Base-by-base conservation (phyloP, 257 asterid species). In the Solanum lignicaule region DNA sequence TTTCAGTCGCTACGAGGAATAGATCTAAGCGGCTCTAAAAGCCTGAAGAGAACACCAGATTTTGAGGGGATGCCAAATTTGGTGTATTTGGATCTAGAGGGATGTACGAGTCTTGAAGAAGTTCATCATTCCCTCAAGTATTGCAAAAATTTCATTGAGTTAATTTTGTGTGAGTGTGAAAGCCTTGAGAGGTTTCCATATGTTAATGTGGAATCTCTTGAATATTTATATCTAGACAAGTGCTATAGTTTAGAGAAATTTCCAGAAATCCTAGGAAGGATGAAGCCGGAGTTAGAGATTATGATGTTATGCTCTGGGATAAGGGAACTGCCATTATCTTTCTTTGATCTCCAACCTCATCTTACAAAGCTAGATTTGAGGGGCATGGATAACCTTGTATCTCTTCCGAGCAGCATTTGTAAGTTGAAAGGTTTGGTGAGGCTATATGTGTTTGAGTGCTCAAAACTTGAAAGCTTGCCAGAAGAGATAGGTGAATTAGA, bases 201-300 rank as follows among this genome's bases (percentile, higher is more conserved):
- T 62, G 71, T 62, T 62, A 62, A 10, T 11, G 15, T 9, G 32
- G 32, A 62, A 62, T 62, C 73, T 13, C 73, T 27, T 66, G 2
- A 12, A 25, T 25, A 0, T 66, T 0, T 66, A 4, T 0, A 11
- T 27, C 73, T 66, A 10, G 0, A 0, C 0, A 0, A 0, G 2
- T 66, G 73, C 73, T 0, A 0, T 11, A 25, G 73, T 25, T 66
- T 66, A 25, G 9, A 66, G 9, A 66, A 2, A 66, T 66, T 66
- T 66, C 35, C 74, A 66, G 35, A 66, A n/a, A n/a, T n/a, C n/a
- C n/a, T n/a, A n/a, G n/a, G n/a, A n/a, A n/a, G n/a, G n/a, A n/a
- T n/a, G n/a, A n/a, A n/a, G n/a, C n/a, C n/a, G n/a, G n/a, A n/a
- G n/a, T n/a, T n/a, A n/a, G n/a, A n/a, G n/a, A n/a, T n/a, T n/a